Evolutionary conservation across 257 asterid species (phyloP), one percentile per base, ranked within the genome.

Genomic region (Eustoma russellianum): DNA sequence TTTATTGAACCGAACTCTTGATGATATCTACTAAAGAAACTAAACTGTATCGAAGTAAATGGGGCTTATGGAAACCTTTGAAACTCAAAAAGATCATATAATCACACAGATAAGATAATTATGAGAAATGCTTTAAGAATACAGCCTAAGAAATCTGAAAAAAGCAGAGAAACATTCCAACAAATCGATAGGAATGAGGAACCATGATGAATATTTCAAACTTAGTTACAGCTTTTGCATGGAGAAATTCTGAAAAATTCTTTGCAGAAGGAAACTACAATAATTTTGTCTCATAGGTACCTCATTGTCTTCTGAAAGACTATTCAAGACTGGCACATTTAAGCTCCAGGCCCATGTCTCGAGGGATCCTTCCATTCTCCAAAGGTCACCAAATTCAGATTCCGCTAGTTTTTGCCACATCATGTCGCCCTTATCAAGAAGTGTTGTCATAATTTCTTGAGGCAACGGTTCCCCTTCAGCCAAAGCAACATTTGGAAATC

Each of bases 281-380:
- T 35, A 44, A 40, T 58, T 48, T 50, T 71, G 41, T 62, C 50
- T 47, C 51, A 33, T 15, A 57, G 63, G 72, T 75, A 88, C 97
- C 97, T 82, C 95, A 72, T 85, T 94, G 33, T 85, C 93, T 69
- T 78, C 84, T 46, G 95, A 85, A 66, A 92, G 93, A 76, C 94
- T 91, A 73, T 92, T 91, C 64, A 80, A 68, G 45, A 91, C 93
- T 52, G 95, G 97, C 66, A 92, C 98, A 49, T 92, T 92, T 71
- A 92, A 74, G 75, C 98, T 92, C 97, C 98, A 92, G 64, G 98
- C 88, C 98, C 98, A 92, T 13, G 97, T 92, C 75, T 92, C 97
- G 7, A 87, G 86, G 59, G 97, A 87, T 73, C 98, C 98, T 59
- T 85, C 97, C 94, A 74, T 85, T 83, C 81, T 60, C 97, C 95